Evolutionary conservation across 352 stramenopile genomes (phyloP), one percentile per base, ranked within the genome.

Genomic region (Pythium chondricola): DNA sequence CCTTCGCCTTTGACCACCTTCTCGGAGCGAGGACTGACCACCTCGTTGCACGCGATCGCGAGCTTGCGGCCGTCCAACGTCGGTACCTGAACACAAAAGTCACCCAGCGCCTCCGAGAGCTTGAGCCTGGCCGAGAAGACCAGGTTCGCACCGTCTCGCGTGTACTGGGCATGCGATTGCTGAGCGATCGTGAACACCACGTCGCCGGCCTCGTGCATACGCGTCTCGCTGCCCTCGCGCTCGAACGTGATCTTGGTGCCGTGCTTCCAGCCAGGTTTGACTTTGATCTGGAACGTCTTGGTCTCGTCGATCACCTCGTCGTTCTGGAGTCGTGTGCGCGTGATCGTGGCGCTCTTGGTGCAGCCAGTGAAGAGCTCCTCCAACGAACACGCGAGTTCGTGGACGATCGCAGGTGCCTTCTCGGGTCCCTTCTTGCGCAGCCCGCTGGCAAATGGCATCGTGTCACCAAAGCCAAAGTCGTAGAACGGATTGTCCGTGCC

Each of bases 171-270:
- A 63, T 98, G 82, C 24, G 71, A 62, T 24, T 74, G 46, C 64
- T 98, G 88, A 6, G 75, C 60, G 56, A 99, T 77, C 5, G 93
- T 69, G 63, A 98, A 97, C 29, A 98, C 77, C 25, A 99, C 77
- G 67, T 98, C 91, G 22, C 95, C 95, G 6, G 94, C 74, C 57
- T 93, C 95, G 47, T 96, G 84, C 30, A 91, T 93, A 22, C 93
- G 88, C 16, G 86, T 76, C 69, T 98, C 82, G 56, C 95, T 92
- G 37, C 77, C 82, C 56, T 94, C 81, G 29, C 83, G 70, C 65
- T 98, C 95, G 50, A 98, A 99, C 10, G 87, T 97, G 63, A 99
- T 96, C 41, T 88, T 82, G 53, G 91, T 98, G 27, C 92, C 92
- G 43, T 89, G 67, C 64, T 97, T 97, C 94, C 93, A 98, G 16